These are phyloP conservation scores for Globisporangium paddicum DNA, from an alignment of 352 stramenopile species.

Conservation along the genomic window DNA sequence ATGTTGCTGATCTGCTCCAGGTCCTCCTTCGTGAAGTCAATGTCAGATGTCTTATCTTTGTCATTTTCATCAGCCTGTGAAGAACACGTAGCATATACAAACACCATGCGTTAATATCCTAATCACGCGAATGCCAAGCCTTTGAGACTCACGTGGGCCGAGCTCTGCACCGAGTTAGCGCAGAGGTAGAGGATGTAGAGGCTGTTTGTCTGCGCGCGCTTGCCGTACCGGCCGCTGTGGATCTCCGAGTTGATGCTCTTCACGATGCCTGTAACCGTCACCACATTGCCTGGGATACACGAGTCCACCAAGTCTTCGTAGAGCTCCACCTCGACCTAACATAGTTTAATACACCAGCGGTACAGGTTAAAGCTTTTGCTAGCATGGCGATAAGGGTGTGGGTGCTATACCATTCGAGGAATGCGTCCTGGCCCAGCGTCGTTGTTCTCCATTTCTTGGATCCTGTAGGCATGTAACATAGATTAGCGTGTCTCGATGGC, in stretches of 20 bases:
- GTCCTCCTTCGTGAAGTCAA: constrained; percentile 89
- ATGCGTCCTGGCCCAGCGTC: constrained; percentile 82
- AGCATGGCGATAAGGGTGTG: too few species aligned
- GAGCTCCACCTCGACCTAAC: constrained; percentile 86
- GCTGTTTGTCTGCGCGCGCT: constrained; percentile 87
- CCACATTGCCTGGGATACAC: constrained; percentile 94
- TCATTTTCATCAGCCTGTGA: constrained; percentile 21
- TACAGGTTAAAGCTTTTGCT: neutral
- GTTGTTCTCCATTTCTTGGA: constrained; percentile 92
- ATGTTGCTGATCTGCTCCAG: constrained; percentile 90
- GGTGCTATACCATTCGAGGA: constrained; percentile 59
- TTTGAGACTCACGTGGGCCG: constrained; percentile 38
- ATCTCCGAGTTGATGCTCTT: constrained; percentile 95
- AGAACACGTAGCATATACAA: neutral
- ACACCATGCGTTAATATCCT: neutral
- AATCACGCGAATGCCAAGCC: too few species aligned
- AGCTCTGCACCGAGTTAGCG: constrained; percentile 88
- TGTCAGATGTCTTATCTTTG: constrained; percentile 51
- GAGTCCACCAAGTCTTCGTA: constrained; percentile 93
- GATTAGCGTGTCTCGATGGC: neutral
- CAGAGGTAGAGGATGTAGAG: constrained; percentile 95
- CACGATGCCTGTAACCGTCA: constrained; percentile 92
- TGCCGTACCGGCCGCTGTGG: constrained; percentile 82
- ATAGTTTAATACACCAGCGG: too few species aligned
- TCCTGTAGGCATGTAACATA: constrained; percentile 20